phyloP scores from a whole-genome alignment of 2,329 filamentous ascomycete species.

The Cladosporium cucumerinum region DNA sequence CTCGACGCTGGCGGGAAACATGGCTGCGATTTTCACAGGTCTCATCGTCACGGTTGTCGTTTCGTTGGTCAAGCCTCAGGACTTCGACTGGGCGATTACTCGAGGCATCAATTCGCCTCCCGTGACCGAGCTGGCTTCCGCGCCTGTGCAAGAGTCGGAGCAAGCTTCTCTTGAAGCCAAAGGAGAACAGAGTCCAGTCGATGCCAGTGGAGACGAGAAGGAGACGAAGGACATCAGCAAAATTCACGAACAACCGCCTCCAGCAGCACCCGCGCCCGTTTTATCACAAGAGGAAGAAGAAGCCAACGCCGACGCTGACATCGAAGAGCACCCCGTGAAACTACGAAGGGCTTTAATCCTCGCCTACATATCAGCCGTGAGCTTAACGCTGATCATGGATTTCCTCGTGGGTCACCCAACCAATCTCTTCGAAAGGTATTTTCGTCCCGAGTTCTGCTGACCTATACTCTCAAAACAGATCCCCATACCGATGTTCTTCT shows the following conservation, averaged over 20 bases:
- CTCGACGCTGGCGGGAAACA: slow-evolving; percentile 40
- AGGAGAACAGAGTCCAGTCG: neutral
- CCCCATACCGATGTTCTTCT: slow-evolving; percentile 43
- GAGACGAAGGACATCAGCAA: neutral
- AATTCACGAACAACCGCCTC: neutral
- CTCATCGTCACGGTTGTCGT: slow-evolving; percentile 39
- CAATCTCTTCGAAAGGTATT: neutral
- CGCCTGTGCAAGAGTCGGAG: neutral
- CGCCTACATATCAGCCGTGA: slow-evolving; percentile 36
- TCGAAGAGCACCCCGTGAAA: slow-evolving; percentile 33
- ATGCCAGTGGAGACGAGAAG: neutral
- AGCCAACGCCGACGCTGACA: slow-evolving; percentile 28
- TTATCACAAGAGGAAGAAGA: slow-evolving; percentile 21
- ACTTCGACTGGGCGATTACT: slow-evolving; percentile 42
- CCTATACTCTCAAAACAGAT: slow-evolving; percentile 16
- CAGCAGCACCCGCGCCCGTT: neutral
- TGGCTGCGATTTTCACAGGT: slow-evolving; percentile 42
- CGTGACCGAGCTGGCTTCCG: neutral
- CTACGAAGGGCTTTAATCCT: slow-evolving; percentile 38
- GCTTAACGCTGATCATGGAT: slow-evolving; percentile 39
- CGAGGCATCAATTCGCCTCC: slow-evolving; percentile 36
- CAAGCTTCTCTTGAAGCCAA: slow-evolving; percentile 18
- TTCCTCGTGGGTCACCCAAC: slow-evolving; percentile 27
- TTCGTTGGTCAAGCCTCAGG: slow-evolving; percentile 37
- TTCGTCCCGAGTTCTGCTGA: neutral